A percentile compares a stretch with the other conserved stretches of the same genome.
phyloP scores from a whole-genome alignment of 148 eudicot species.

The Polygonum aviculare region DNA sequence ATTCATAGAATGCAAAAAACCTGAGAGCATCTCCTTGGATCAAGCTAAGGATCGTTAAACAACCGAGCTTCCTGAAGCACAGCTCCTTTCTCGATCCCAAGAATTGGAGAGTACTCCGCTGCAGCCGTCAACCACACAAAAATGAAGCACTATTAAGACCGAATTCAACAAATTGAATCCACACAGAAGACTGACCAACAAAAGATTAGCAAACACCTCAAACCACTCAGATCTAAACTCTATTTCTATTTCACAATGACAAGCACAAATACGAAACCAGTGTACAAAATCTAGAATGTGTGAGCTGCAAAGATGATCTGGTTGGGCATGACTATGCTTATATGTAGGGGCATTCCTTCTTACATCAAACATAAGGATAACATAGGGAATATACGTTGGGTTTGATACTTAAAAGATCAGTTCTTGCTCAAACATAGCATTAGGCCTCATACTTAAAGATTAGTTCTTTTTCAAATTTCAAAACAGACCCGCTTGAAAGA shows the following conservation, averaged over 20 bases:
- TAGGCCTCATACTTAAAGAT: no score
- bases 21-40: slow-evolving; percentile 87
- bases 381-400: no score
- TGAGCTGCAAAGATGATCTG: no score
- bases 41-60: slow-evolving; percentile 88
- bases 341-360: no score
- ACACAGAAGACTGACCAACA: background rate
- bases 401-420: no score
- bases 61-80: slow-evolving; percentile 96
- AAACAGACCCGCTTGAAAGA: no score
- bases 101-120: slow-evolving; percentile 82
- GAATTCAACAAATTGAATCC: background rate
- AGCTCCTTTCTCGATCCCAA: slow-evolving; percentile 93
- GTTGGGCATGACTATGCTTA: no score
- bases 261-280: background rate
- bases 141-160: background rate
- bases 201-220: background rate
- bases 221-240: background rate
- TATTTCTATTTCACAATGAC: background rate
- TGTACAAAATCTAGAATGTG: no score
- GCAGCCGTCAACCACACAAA: slow-evolving; percentile 14
- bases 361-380: no score
- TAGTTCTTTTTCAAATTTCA: no score
- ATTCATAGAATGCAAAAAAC: slow-evolving; percentile 21
- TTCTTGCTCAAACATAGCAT: no score